These are phyloP conservation scores for Neocatenulostroma microsporum DNA, from an alignment of 2,329 filamentous ascomycete species.

Conservation along the genomic window DNA sequence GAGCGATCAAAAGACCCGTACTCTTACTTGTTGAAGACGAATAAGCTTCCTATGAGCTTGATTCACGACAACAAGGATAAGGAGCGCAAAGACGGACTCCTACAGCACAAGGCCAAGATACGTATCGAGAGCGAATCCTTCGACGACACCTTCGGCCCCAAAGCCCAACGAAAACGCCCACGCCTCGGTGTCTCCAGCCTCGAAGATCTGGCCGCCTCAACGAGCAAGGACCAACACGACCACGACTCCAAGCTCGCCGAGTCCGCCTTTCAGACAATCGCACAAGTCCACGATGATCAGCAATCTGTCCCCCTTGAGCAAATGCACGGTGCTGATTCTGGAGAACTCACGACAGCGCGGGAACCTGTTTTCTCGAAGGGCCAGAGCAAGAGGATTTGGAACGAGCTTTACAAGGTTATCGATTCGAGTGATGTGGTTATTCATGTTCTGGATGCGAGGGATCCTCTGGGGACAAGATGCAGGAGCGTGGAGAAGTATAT, in stretches of 20 bases:
- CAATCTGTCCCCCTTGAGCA: constrained; percentile 31
- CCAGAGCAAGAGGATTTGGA: constrained; percentile 93
- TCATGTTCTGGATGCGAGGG: constrained; percentile 85
- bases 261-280: constrained; percentile 60
- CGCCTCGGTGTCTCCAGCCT: constrained; percentile 80
- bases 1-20: constrained; percentile 88
- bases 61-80: constrained; percentile 67
- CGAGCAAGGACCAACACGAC: constrained; percentile 68
- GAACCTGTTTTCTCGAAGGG: constrained; percentile 86
- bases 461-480: constrained; percentile 85
- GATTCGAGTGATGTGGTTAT: constrained; percentile 94
- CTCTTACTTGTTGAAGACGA: constrained; percentile 88
- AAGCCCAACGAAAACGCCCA: constrained; percentile 84
- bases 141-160: constrained; percentile 82
- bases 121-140: constrained; percentile 82
- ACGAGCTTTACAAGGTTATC: constrained; percentile 86
- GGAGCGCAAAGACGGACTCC: constrained; percentile 64
- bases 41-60: constrained; percentile 93
- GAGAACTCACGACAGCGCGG: constrained; percentile 38
- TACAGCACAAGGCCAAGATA: constrained; percentile 92
- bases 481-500: constrained; percentile 89
- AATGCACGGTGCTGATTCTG: constrained; percentile 18
- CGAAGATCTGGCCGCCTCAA: constrained; percentile 71
- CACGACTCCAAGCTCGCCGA: constrained; percentile 78
- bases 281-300: constrained; percentile 45